Percentiles rank a stretch among this genome's conserved stretches.
phyloP scores from a whole-genome alignment of 805 yeast species.

The Hanseniaspora hatyaiensis region DNA sequence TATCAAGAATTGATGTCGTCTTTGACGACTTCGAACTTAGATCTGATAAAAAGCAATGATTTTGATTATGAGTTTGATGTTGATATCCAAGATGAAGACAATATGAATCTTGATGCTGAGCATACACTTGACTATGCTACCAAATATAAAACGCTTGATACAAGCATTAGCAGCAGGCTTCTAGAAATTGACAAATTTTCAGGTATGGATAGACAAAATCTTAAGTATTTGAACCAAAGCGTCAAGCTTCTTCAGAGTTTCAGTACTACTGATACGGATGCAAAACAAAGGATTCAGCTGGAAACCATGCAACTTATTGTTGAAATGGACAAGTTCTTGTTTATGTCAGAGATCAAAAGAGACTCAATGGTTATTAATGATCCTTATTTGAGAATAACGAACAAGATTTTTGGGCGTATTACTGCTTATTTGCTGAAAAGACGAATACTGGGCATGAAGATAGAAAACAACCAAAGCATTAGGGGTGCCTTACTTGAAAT shows the following conservation, averaged over 20 bases:
- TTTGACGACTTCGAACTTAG: slow-evolving; percentile 9
- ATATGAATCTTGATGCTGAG: not conserved
- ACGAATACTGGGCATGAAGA: slow-evolving; percentile 3
- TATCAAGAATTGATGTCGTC: slow-evolving; percentile 25
- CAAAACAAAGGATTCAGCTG: not conserved
- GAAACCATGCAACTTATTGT: slow-evolving; percentile 4
- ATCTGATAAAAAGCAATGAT: not conserved
- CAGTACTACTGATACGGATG: not conserved
- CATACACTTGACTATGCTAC: not conserved
- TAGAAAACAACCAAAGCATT: not conserved
- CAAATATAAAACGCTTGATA: too few species aligned
- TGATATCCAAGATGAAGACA: not conserved
- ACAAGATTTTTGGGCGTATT: slow-evolving; percentile 13
- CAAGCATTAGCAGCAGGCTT: not conserved
- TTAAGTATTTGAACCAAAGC: slow-evolving; percentile 4
- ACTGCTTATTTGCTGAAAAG: slow-evolving; percentile 6
- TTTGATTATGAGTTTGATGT: slow-evolving; percentile 11
- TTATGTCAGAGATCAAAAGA: not conserved
- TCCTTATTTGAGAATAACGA: not conserved
- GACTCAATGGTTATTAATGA: not conserved
- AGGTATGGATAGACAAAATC: slow-evolving; percentile 12
- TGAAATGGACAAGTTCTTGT: slow-evolving; percentile 6
- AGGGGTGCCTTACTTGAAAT: not conserved
- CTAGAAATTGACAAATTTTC: slow-evolving; percentile 13
- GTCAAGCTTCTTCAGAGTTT: slow-evolving; percentile 5